Conservation (phyloP, 2,329 filamentous ascomycete genomes). For the Cladosporium sp. region DNA sequence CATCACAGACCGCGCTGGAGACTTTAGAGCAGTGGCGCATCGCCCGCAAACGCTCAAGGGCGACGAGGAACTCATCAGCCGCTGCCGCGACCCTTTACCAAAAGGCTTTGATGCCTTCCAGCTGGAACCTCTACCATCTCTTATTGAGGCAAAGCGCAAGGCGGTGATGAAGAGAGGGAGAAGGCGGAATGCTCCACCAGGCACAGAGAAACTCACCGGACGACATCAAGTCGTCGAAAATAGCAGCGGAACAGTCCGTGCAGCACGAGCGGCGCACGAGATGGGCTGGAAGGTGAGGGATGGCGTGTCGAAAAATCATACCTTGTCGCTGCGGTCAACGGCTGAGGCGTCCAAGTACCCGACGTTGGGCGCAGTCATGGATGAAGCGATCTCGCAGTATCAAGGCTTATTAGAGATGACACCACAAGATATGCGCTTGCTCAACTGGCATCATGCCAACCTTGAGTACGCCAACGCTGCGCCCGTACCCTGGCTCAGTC, state of each 20-base stretch:
- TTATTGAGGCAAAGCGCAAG: slow-evolving; percentile 28
- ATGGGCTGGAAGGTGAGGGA: slow-evolving; percentile 79
- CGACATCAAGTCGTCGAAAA: slow-evolving; percentile 68
- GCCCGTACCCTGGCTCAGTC: slow-evolving; percentile 79
- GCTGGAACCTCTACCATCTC: slow-evolving; percentile 27
- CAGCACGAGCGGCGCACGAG: slow-evolving; percentile 68
- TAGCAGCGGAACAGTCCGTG: slow-evolving; percentile 64
- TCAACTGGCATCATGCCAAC: slow-evolving; percentile 99
- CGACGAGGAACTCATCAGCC: slow-evolving; percentile 74
- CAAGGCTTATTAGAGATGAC: slow-evolving; percentile 75
- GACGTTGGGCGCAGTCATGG: slow-evolving; percentile 84
- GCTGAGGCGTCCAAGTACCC: slow-evolving; percentile 59
- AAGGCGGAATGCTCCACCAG: slow-evolving; percentile 46
- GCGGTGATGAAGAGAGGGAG: slow-evolving; percentile 27
- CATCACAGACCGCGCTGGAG: slow-evolving; percentile 83
- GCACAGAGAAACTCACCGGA: slow-evolving; percentile 62
- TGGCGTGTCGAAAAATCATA: slow-evolving; percentile 54
- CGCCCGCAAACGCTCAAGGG: slow-evolving; percentile 72
- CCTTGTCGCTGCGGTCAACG: slow-evolving; percentile 61
- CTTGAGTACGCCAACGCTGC: slow-evolving; percentile 95
- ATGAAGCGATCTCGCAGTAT: slow-evolving; percentile 87
- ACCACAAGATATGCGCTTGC: slow-evolving; percentile 78
- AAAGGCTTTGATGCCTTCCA: slow-evolving; percentile 28
- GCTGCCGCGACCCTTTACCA: slow-evolving; percentile 67
- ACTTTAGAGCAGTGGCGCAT: slow-evolving; percentile 76